Base-by-base conservation (phyloP, 1,139 yeast species). In the Yamadazyma blattariae region DNA sequence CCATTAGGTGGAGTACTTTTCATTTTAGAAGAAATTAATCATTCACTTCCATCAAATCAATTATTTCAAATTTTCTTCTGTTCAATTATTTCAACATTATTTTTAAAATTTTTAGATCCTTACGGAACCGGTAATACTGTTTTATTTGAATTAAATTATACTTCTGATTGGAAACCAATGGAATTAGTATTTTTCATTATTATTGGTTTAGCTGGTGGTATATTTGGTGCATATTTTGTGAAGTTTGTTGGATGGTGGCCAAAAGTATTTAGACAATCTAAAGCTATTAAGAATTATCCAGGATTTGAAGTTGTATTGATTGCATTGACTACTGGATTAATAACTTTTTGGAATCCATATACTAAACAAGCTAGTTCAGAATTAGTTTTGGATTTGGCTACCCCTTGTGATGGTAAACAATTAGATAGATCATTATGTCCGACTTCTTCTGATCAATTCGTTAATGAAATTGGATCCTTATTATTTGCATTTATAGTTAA, bases 1-100 rank as follows among this genome's bases (percentile, higher is more conserved):
- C 87, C 87, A 1, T 61, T 80, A 36, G 87, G 87, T 4, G 87
- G 86, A 2, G 86, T 80, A 3, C 50, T 80, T 20, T 80, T 80
- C 52, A 74, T 80, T 17, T 61, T 81, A 29, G 88, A 80, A 46
- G 87, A 80, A 43, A 81, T 80, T 24, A 74, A 78, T 42, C 76
- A 79, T 47, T 74, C 76, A 42, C 61, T 79, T 27, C 76, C 82
- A 4, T 76, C 81, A 6, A 71, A 73, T 40, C 82, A 78, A 39
- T 56, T 79, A 18, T 77, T 79, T 51, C 73, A 78, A 35, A 68
- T 77, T 31, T 79, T 79, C 52, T 72, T 77, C 46, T 77, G 84
- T 54, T 82, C 84, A 16, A 74, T 78, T 40, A 66, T 69, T 28
- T 74, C 82, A 10, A 76, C 80, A 1, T 57, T 79, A 30, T 77